A percentile compares a stretch with the other conserved stretches of the same genome.
phyloP scores from a whole-genome alignment of 2,329 filamentous ascomycete species.

The Fusarium staphyleae region DNA sequence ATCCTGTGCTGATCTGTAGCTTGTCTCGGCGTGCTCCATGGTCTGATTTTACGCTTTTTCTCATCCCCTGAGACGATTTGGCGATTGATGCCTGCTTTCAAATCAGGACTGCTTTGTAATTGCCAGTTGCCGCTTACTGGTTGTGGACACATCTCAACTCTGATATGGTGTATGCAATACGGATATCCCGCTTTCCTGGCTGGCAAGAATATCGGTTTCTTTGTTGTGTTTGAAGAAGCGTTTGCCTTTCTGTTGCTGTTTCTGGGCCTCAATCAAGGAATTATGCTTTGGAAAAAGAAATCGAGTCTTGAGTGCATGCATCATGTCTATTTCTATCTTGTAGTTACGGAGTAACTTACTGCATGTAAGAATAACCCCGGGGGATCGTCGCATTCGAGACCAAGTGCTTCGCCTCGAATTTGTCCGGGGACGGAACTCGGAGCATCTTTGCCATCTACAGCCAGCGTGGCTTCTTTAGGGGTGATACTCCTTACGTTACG shows the following conservation, averaged over 20 bases:
- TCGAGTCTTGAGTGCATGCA: neutral
- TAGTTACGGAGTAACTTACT: neutral
- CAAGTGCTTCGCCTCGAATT: slow-evolving; percentile 25
- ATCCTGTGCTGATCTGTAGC: slow-evolving; percentile 7
- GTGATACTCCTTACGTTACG: neutral
- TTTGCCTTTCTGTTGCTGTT: neutral
- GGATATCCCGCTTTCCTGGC: neutral
- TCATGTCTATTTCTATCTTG: neutral
- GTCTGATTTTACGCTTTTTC: slow-evolving; percentile 19
- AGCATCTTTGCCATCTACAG: slow-evolving; percentile 18
- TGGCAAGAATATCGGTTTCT: neutral
- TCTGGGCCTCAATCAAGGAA: neutral
- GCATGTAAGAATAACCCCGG: neutral
- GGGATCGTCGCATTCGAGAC: neutral
- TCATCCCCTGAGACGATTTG: neutral
- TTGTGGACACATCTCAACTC: slow-evolving; percentile 32
- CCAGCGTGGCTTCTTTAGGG: slow-evolving; percentile 40
- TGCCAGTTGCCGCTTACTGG: slow-evolving; percentile 14
- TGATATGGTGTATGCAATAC: neutral
- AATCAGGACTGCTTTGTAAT: slow-evolving; percentile 28
- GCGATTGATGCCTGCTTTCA: slow-evolving; percentile 9
- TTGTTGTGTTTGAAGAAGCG: neutral
- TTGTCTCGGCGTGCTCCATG: slow-evolving; percentile 4
- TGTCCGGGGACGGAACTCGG: slow-evolving; percentile 22
- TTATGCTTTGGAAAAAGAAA: neutral